These are phyloP conservation scores for Pyrenophora teres DNA, from an alignment of 2,329 filamentous ascomycete species.

Conservation along the genomic window DNA sequence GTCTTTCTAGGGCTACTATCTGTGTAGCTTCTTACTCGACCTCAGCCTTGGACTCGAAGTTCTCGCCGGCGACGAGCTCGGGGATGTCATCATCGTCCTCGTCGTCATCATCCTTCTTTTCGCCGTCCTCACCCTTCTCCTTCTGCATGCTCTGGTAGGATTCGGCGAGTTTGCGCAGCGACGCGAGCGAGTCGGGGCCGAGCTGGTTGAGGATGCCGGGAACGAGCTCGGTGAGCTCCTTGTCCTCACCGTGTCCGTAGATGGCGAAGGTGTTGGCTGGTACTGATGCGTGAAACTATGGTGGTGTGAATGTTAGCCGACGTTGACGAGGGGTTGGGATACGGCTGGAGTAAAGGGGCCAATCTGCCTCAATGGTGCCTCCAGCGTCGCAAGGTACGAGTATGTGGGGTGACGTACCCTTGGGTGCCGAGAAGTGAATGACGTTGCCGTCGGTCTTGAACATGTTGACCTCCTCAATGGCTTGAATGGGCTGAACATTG, in stretches of 20 bases:
- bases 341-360: neutral
- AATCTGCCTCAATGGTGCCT: neutral
- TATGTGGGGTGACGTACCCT: conserved; percentile 67
- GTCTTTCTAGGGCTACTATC: conserved; percentile 16
- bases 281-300: conserved; percentile 89
- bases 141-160: conserved; percentile 99
- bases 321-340: neutral
- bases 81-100: conserved; percentile 86
- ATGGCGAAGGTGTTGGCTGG: conserved; percentile 99
- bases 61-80: conserved; percentile 94
- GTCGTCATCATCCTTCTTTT: conserved; percentile 67
- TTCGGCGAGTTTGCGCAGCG: conserved; percentile 96
- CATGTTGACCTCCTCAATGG: conserved; percentile 99
- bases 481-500: conserved; percentile 98
- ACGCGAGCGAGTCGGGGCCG: conserved; percentile 95
- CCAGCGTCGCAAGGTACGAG: neutral
- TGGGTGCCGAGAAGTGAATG: conserved; percentile 97
- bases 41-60: conserved; percentile 87
- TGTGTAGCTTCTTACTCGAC: conserved; percentile 69
- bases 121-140: conserved; percentile 77
- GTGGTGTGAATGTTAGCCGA: conserved; percentile 14
- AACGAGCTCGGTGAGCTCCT: conserved; percentile 99
- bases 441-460: conserved; percentile 99
- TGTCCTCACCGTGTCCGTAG: conserved; percentile 98
- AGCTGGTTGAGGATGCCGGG: conserved; percentile 99